Base-by-base conservation (phyloP, 2,329 filamentous ascomycete genomes). In the Penicillium psychrosexuale region DNA sequence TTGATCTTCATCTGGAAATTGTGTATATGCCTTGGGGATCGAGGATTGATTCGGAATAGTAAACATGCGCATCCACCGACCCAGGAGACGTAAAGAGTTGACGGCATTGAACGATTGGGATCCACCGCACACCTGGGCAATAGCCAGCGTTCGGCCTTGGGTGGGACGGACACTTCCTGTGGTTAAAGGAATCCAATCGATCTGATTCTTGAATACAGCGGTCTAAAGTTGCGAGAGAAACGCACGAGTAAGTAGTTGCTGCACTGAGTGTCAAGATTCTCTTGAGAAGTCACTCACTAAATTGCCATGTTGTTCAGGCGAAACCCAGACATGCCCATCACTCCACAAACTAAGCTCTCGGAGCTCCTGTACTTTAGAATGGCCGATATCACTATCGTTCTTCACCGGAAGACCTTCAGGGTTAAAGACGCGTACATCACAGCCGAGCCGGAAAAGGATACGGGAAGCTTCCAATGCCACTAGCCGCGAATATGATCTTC, bases 41-140 rank as follows among this genome's bases (percentile, higher is more conserved):
- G 81, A 85, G 24, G 79, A 83, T 66, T 88, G 85, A 65, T 88
- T 88, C 0, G 84, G 83, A 27, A 87, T 86, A 1, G 79, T 75
- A 59, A 86, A 87, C 84, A 87, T 87, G 39, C 84, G 79, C 84
- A 87, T 87, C 85, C 85, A 88, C 0, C 85, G 78, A 0, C 85
- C 85, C 0, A 88, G 75, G 11, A 88, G 79, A 0, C 85, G 78
- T 15, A 88, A 73, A 1, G 80, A 80, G 63, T 88, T 88, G 8
- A 88, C 83, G 0, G 84, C 81, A 61, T 89, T 88, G 73, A 88
- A 88, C 0, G 80, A 84, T 66, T 88, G 85, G 0, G 81, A 85
- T 0, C 85, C 85, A 15, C 85, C 85, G 48, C 76, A 82, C 0
- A 88, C 84, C 66, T 87, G 83, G 0, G 82, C 81, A 22, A 88